phyloP scores from a whole-genome alignment of 169 alveolate species.

The Plasmodium gallinaceum region DNA sequence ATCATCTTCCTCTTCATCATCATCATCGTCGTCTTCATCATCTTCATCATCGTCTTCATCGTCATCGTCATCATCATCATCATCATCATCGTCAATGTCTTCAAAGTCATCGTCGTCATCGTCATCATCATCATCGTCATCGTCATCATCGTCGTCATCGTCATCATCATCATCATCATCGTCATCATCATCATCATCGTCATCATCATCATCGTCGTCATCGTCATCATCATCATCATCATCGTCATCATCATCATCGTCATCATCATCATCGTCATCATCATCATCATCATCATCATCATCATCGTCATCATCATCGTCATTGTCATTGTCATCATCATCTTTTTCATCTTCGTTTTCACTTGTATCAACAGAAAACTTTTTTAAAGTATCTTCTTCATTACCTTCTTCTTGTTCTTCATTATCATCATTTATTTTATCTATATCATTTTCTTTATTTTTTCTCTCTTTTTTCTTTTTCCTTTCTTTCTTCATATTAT shows the following conservation, averaged over 20 bases:
- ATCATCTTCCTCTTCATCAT: slow-evolving; percentile 36
- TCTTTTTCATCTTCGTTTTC: slow-evolving; percentile 54
- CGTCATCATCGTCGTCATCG: slow-evolving; percentile 44
- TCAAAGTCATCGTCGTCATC: too few relatives aligned
- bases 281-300: slow-evolving; percentile 71
- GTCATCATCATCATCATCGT: slow-evolving; percentile 53
- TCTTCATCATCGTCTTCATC: slow-evolving; percentile 70
- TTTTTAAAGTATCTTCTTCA: slow-evolving; percentile 46
- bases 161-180: slow-evolving; percentile 69
- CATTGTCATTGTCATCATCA: slow-evolving; percentile 37
- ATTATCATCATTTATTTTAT: slow-evolving; percentile 44
- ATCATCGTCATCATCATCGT: slow-evolving; percentile 62
- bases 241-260: slow-evolving; percentile 70
- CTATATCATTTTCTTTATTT: slow-evolving; percentile 23
- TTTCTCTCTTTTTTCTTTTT: slow-evolving; percentile 60
- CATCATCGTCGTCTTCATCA: slow-evolving; percentile 63
- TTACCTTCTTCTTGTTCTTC: slow-evolving; percentile 66
- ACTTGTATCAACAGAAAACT: slow-evolving; percentile 46
- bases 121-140: slow-evolving; percentile 64
- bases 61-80: slow-evolving; percentile 62
- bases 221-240: slow-evolving; percentile 67
- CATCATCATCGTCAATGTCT: slow-evolving; percentile 62
- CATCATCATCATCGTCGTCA: slow-evolving; percentile 57
- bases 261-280: slow-evolving; percentile 72
- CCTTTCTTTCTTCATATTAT: slow-evolving; percentile 34